Conservation (phyloP, 2,329 filamentous ascomycete species). For the Raffaelea ambrosiae region DNA sequence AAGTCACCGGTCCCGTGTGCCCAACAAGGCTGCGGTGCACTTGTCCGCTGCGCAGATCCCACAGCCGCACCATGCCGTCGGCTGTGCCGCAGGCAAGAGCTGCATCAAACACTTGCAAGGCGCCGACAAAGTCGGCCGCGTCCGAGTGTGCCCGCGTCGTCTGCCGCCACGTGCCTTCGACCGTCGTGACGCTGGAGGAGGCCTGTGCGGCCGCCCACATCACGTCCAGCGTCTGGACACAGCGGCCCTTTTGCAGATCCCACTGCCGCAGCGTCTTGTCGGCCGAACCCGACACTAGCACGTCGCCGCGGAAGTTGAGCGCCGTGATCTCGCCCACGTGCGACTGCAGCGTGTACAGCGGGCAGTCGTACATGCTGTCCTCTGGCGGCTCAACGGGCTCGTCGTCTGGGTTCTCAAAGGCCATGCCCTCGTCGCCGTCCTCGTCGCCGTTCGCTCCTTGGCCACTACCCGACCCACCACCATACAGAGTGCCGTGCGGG, state of each 20-base stretch:
- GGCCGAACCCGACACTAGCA: slow-evolving; percentile 87
- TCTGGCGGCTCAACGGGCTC: slow-evolving; percentile 60
- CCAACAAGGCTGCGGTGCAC: slow-evolving; percentile 95
- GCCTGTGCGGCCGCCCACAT: slow-evolving; percentile 96
- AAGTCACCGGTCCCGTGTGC: slow-evolving; percentile 89
- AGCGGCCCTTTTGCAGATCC: slow-evolving; percentile 95
- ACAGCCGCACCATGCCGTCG: slow-evolving; percentile 92
- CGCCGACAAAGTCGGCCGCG: slow-evolving; percentile 89
- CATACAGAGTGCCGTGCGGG: slow-evolving; percentile 52
- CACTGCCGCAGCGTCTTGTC: slow-evolving; percentile 97
- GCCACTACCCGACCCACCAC: slow-evolving; percentile 49
- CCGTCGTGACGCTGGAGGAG: slow-evolving; percentile 55
- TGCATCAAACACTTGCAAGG: slow-evolving; percentile 91
- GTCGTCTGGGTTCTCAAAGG: slow-evolving; percentile 64
- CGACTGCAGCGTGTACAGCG: slow-evolving; percentile 77
- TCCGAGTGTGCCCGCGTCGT: slow-evolving; percentile 61
- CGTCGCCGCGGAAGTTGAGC: slow-evolving; percentile 80
- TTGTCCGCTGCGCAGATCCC: slow-evolving; percentile 93
- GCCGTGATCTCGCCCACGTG: slow-evolving; percentile 94
- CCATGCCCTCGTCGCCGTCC: slow-evolving; percentile 50
- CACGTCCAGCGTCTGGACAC: slow-evolving; percentile 93
- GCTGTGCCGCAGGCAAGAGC: slow-evolving; percentile 93
- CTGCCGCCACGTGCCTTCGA: slow-evolving; percentile 61
- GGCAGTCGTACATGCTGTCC: slow-evolving; percentile 82
- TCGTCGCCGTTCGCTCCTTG: slow-evolving; percentile 39